Evolutionary conservation across 1,284 basidiomycete species (phyloP).

Genomic region (Anthracocystis panici-leucophaei): DNA sequence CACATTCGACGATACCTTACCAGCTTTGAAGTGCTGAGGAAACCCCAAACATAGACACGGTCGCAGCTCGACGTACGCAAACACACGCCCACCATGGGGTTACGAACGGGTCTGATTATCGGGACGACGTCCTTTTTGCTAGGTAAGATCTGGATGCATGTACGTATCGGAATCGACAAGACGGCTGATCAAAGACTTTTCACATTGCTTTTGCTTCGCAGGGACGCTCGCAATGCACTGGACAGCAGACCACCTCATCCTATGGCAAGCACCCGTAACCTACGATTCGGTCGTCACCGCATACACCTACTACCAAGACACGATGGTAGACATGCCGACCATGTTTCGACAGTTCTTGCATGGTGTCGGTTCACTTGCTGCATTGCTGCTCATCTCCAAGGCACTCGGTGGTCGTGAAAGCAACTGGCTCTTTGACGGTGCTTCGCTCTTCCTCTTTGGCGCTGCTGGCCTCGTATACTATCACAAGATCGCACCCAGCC

Average conservation of each 20-base stretch:
- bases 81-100: constrained; percentile 35
- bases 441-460: constrained; percentile 67
- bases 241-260: constrained; percentile 67
- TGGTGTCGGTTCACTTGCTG: constrained; percentile 46
- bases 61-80: neutral
- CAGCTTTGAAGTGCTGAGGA: constrained; percentile 1
- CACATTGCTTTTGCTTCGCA: constrained; percentile 3
- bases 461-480: constrained; percentile 61
- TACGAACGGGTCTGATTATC: constrained; percentile 53
- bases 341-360: constrained; percentile 50
- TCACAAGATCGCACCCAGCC: constrained; percentile 61
- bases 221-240: constrained; percentile 68
- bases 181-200: neutral
- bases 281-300: constrained; percentile 58
- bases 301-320: constrained; percentile 64
- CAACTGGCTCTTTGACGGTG: constrained; percentile 69
- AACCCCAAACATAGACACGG: neutral
- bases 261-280: constrained; percentile 65
- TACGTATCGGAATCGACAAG: neutral
- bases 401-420: constrained; percentile 62
- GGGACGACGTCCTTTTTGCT: constrained; percentile 63
- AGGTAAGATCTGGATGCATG: constrained; percentile 35
- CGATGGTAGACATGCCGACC: constrained; percentile 55
- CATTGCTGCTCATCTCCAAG: constrained; percentile 53
- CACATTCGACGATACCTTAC: neutral